Percentiles rank a stretch among this genome's conserved stretches.
These are phyloP conservation scores for Cinnamomum micranthum DNA, from an alignment of 164 flowering plant species.

Conservation along the genomic window DNA sequence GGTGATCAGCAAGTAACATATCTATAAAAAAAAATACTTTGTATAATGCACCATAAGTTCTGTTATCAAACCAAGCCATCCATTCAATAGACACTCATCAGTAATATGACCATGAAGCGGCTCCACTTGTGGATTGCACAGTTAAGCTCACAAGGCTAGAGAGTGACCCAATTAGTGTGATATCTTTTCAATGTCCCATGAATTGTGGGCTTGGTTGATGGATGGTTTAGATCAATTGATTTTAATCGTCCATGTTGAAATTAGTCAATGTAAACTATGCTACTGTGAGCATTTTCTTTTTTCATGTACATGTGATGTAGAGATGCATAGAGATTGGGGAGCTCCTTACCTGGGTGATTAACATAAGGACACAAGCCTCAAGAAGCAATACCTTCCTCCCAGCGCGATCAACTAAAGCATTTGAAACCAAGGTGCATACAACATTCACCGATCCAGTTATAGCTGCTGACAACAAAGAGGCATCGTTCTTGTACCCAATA, in stretches of 20 bases:
- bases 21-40: no score
- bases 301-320: background rate
- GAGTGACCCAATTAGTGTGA: no score
- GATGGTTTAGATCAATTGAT: background rate
- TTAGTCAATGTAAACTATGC: background rate
- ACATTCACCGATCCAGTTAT: constrained; percentile 28
- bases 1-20: no score
- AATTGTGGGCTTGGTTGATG: no score
- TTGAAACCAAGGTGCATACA: constrained; percentile 23
- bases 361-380: constrained; percentile 23
- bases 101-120: no score
- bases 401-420: constrained; percentile 15
- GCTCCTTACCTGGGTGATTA: constrained; percentile 19
- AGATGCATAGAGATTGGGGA: background rate
- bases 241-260: background rate
- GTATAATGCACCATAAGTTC: no score
- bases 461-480: constrained; percentile 23
- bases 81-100: no score
- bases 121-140: no score
- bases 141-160: no score
- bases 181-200: no score
- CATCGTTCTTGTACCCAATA: constrained; percentile 21
- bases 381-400: constrained; percentile 27
- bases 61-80: no score
- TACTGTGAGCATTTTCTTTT: background rate